Conservation (phyloP, 495 filamentous ascomycete species). For the Talaromyces wortmannii region DNA sequence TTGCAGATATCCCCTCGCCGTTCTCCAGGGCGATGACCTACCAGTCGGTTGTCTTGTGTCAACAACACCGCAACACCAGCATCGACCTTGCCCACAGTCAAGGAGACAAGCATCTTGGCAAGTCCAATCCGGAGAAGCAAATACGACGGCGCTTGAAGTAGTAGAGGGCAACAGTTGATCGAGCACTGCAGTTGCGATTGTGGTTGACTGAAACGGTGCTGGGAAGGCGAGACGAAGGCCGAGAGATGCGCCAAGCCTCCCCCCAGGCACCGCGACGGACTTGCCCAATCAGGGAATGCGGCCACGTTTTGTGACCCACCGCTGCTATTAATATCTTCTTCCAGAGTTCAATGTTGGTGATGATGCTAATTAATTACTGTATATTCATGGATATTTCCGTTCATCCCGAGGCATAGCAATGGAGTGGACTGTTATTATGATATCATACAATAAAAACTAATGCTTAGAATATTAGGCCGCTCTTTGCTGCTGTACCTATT, state of each 20-base stretch:
- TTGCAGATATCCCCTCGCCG: too few relatives aligned
- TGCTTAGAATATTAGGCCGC: too few relatives aligned
- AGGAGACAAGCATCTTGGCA: conserved; percentile 79
- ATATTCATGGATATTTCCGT: too few relatives aligned
- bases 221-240: neutral
- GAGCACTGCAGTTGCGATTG: too few relatives aligned
- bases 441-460: too few relatives aligned
- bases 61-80: conserved; percentile 95
- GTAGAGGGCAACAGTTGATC: too few relatives aligned
- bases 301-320: neutral
- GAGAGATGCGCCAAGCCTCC: neutral
- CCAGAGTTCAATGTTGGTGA: neutral
- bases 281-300: neutral
- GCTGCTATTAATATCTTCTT: neutral
- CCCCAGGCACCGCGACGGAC: neutral
- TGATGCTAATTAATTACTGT: too few relatives aligned
- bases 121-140: neutral
- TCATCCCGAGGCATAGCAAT: too few relatives aligned
- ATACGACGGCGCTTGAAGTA: neutral
- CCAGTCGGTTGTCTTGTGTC: conserved; percentile 93
- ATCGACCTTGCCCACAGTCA: conserved; percentile 98
- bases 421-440: too few relatives aligned
- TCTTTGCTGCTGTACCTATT: too few relatives aligned
- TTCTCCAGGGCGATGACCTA: conserved; percentile 33
- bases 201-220: too few relatives aligned